Conservation (phyloP, 192 early-diverging fungal species). For the Umbelopsis isabellina region DNA sequence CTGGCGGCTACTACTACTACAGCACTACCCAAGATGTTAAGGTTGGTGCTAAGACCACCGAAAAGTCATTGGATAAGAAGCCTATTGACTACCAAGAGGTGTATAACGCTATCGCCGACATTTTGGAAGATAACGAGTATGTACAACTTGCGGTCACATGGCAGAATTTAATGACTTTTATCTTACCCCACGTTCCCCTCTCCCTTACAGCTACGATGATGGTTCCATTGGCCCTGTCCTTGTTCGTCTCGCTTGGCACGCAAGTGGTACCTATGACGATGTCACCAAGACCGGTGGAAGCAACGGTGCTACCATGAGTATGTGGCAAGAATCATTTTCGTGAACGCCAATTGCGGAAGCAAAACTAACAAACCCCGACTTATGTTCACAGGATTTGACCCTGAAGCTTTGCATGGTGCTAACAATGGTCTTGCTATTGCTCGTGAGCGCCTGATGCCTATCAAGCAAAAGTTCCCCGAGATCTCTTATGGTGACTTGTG, state of each 20-base stretch:
- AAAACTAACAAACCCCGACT: background rate
- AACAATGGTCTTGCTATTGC: slow-evolving; percentile 78
- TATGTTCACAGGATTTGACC: slow-evolving; percentile 45
- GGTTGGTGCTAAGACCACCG: slow-evolving; percentile 17
- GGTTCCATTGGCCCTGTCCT: slow-evolving; percentile 81
- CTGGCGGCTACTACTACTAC: slow-evolving; percentile 57
- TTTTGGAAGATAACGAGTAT: slow-evolving; percentile 71
- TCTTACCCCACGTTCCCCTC: background rate
- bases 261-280: slow-evolving; percentile 77
- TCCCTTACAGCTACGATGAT: slow-evolving; percentile 64
- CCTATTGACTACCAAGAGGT: slow-evolving; percentile 68
- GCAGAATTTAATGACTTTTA: background rate
- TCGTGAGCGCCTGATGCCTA: slow-evolving; percentile 66
- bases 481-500: slow-evolving; percentile 87
- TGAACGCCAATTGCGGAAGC: background rate
- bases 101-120: slow-evolving; percentile 77
- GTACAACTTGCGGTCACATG: background rate
- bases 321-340: background rate
- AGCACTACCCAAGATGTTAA: slow-evolving; percentile 30
- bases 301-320: slow-evolving; percentile 74
- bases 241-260: slow-evolving; percentile 86
- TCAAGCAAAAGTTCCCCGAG: slow-evolving; percentile 82
- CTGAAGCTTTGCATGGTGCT: slow-evolving; percentile 71
- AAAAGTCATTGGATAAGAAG: slow-evolving; percentile 41
- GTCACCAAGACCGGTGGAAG: slow-evolving; percentile 72